These are phyloP conservation scores for Actinidia chinensis DNA, from an alignment of 179 eudicot genomes.

Conservation along the genomic window DNA sequence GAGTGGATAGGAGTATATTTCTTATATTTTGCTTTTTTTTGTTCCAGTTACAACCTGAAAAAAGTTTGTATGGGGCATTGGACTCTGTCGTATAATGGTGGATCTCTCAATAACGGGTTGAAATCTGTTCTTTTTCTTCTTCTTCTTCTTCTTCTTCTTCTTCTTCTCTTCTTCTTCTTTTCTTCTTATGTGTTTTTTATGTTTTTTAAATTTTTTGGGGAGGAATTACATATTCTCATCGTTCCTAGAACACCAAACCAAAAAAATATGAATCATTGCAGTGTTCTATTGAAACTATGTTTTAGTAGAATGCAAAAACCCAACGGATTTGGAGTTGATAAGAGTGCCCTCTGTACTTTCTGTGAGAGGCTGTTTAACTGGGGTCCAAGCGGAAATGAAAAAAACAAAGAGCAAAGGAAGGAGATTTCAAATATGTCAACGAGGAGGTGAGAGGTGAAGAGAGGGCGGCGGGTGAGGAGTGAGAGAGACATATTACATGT, in stretches of 20 bases:
- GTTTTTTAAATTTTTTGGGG: not conserved
- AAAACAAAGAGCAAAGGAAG: constrained; percentile 27
- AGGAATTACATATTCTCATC: not conserved
- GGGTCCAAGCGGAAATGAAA: constrained; percentile 34
- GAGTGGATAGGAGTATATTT: not conserved
- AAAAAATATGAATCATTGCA: constrained; percentile 23
- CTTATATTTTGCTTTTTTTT: constrained; percentile 6
- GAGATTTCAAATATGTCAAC: constrained; percentile 23
- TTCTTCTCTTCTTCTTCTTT: no score
- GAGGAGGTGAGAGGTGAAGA: no score
- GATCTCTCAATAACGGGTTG: constrained; percentile 26
- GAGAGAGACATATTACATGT: constrained; percentile 1
- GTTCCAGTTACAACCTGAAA: constrained; percentile 36
- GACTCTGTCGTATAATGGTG: constrained; percentile 30
- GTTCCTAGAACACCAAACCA: constrained; percentile 13
- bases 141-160: no score
- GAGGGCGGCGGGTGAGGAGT: no score
- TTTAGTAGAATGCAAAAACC: not conserved
- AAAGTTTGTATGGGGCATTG: constrained; percentile 30
- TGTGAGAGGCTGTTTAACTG: constrained; percentile 41
- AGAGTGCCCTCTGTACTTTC: constrained; percentile 30
- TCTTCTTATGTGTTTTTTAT: no score
- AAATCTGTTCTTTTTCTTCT: no score
- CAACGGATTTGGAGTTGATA: constrained; percentile 15
- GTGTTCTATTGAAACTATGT: constrained; percentile 16